These are phyloP conservation scores for Fusarium devonianum DNA, from an alignment of 2,329 filamentous ascomycete species.

Conservation along the genomic window DNA sequence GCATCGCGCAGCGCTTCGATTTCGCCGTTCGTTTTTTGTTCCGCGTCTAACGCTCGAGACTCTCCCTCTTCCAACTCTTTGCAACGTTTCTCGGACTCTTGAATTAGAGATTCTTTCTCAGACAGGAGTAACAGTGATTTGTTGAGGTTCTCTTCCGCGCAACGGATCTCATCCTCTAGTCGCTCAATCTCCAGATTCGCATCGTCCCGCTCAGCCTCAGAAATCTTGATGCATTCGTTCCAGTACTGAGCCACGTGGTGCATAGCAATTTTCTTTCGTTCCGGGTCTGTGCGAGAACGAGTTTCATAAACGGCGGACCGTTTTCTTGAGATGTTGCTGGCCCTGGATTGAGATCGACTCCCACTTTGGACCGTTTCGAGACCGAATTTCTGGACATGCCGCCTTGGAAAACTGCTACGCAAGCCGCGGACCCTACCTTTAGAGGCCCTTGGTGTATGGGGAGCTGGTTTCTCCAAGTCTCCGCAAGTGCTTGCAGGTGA, in stretches of 20 bases:
- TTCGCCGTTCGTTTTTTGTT: constrained; percentile 39
- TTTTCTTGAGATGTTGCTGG: constrained; percentile 47
- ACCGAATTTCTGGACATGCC: constrained; percentile 1
- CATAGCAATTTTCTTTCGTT: constrained; percentile 45
- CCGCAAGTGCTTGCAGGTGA: constrained; percentile 42
- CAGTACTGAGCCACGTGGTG: constrained; percentile 43
- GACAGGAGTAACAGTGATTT: constrained; percentile 21
- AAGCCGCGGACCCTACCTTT: neutral
- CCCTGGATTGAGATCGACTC: constrained; percentile 40
- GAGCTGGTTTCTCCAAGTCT: constrained; percentile 43
- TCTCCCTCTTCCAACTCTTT: constrained; percentile 40
- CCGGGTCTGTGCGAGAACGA: constrained; percentile 17
- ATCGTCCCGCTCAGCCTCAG: constrained; percentile 41
- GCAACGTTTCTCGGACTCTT: constrained; percentile 33
- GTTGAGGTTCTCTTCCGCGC: constrained; percentile 28
- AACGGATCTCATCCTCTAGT: constrained; percentile 37
- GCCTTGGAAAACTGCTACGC: constrained; percentile 7
- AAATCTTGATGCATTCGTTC: constrained; percentile 46
- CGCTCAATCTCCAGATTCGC: constrained; percentile 38
- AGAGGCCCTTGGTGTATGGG: constrained; percentile 27
- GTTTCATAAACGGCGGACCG: constrained; percentile 29
- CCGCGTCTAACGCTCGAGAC: constrained; percentile 34
- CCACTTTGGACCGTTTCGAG: too few relatives aligned
- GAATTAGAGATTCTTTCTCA: constrained; percentile 39
- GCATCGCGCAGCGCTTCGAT: constrained; percentile 41